Evolutionary conservation across 1,284 basidiomycete genomes (phyloP), one percentile per base, ranked within the genome.

Genomic region (Fomitopsis betulina): DNA sequence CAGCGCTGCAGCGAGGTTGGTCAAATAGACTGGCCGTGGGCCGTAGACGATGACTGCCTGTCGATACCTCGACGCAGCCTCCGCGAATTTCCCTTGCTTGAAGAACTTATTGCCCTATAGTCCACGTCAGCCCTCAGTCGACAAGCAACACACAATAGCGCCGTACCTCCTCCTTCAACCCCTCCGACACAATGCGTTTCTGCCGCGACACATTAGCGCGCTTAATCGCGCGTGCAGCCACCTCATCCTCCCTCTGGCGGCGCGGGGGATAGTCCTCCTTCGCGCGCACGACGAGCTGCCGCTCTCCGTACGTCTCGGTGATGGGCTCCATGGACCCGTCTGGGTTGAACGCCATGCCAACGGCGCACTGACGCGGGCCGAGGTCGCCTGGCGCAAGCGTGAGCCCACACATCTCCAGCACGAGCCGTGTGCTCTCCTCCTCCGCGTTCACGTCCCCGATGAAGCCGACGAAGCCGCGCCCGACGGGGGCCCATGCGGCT

Each of bases 1-100:
- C 54, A 76, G 75, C 0, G 75, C 72, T 1, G 68, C 71, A 1
- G 79, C 73, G 7, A 80, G 72, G 58, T 76, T 77, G 39, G 75
- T 67, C 61, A 78, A 68, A 55, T 75, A 79, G 0, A 67, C 62
- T 0, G 75, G 66, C 15, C 58, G 62, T 0, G 67, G 65, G 10
- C 63, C 66, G n/a, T 64, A 61, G 5, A 61, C 54, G 2, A 62
- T 2, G 1, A 66, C 63, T 0, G 71, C 72, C 1, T 42, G 54
- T 23, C 65, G 57, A 47, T 72, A 72, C 57, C 56, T 61, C 5
- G 62, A 59, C 2, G 67, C 61, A 0, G 72, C 70, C 15, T 66
- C 56, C 2, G 17, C 58, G 42, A 62, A 69, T 6, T 63, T 15
- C 15, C 59, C 60, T 3, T 57, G 15, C 19, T 54, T 59, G 60